A percentile compares a stretch with the other conserved stretches of the same genome.
phyloP scores from a whole-genome alignment of 352 stramenopile species.

The Globisporangium canariense region DNA sequence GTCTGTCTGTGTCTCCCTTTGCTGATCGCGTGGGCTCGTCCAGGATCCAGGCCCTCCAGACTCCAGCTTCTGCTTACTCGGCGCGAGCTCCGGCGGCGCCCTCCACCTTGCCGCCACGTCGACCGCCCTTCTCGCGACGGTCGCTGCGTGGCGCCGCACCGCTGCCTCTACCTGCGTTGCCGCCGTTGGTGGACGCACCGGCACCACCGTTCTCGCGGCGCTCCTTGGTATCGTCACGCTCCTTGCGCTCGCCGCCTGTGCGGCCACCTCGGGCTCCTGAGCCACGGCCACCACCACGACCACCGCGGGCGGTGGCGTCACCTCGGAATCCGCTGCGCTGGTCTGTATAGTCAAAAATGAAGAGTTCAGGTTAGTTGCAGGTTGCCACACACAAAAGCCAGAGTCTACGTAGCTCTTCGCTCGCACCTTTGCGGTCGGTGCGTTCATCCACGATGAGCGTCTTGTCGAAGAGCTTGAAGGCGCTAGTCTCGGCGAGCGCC shows the following conservation, averaged over 20 bases:
- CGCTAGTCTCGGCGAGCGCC: conserved; percentile 54
- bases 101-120: conserved; percentile 67
- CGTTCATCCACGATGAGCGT: conserved; percentile 71
- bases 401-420: not conserved
- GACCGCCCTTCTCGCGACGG: conserved; percentile 60
- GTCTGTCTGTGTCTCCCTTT: conserved; percentile 21
- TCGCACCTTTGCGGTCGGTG: conserved; percentile 63
- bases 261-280: conserved; percentile 49
- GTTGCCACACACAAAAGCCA: not conserved
- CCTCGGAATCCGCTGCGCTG: conserved; percentile 54
- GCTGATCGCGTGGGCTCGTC: conserved; percentile 3
- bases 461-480: conserved; percentile 79
- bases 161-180: conserved; percentile 20
- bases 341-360: conserved; percentile 5
- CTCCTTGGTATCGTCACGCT: conserved; percentile 60
- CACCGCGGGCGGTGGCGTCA: conserved; percentile 32
- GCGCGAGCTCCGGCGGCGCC: conserved; percentile 31
- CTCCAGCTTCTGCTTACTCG: conserved; percentile 33
- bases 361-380: conserved; percentile 16
- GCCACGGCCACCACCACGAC: conserved; percentile 43
- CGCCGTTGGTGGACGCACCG: conserved; percentile 36
- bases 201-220: conserved; percentile 18
- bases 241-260: conserved; percentile 53
- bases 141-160: conserved; percentile 24
- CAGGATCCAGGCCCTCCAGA: not conserved